phyloP scores from a whole-genome alignment of 352 stramenopile genomes.

The Albugo candida region DNA sequence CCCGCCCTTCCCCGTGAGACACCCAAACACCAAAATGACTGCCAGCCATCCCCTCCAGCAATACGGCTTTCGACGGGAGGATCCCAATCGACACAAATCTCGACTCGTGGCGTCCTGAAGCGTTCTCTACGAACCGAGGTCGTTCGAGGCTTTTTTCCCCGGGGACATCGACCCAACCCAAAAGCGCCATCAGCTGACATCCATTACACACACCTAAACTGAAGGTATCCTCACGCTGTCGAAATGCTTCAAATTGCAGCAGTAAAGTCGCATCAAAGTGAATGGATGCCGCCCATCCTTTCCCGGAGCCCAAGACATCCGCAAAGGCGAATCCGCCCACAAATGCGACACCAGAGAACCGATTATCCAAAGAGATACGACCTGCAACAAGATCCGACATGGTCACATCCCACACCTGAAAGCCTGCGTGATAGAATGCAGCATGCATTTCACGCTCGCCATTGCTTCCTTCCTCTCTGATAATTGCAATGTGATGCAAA shows the following conservation, averaged over 20 bases:
- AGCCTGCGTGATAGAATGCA: constrained; percentile 92
- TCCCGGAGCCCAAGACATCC: constrained; percentile 96
- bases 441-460: constrained; percentile 97
- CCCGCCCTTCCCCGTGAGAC: constrained; percentile 81
- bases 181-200: constrained; percentile 98
- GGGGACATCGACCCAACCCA: constrained; percentile 88
- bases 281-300: constrained; percentile 96
- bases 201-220: constrained; percentile 98
- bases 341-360: constrained; percentile 95
- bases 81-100: constrained; percentile 94
- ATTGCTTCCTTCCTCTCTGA: constrained; percentile 98
- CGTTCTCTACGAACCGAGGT: constrained; percentile 97
- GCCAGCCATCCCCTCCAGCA: constrained; percentile 97
- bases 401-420: constrained; percentile 97
- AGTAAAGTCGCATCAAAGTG: constrained; percentile 92
- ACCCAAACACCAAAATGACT: constrained; percentile 96
- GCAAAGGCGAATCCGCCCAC: constrained; percentile 98
- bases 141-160: constrained; percentile 32
- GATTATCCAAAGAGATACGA: constrained; percentile 78
- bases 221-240: constrained; percentile 92
- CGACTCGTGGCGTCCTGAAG: constrained; percentile 91
- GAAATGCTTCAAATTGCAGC: constrained; percentile 94
- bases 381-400: constrained; percentile 92
- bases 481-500: constrained; percentile 89
- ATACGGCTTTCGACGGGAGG: constrained; percentile 85